These are phyloP conservation scores for Russula vinacea DNA, from an alignment of 768 basidiomycete genomes.

Conservation along the genomic window DNA sequence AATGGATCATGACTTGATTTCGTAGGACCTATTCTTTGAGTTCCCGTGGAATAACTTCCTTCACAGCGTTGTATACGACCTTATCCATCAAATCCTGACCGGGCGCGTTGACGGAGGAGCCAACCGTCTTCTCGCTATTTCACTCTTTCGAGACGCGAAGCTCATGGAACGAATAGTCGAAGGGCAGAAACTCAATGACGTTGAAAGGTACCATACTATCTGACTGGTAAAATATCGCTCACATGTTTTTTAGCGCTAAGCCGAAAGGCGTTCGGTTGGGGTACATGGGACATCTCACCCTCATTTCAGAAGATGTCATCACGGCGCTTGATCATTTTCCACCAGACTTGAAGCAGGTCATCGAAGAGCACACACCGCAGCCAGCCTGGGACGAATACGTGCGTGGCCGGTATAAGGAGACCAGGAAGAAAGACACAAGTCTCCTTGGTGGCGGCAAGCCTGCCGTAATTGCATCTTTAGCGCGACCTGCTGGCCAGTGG, in stretches of 20 bases:
- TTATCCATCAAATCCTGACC: slow-evolving; percentile 92
- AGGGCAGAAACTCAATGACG: slow-evolving; percentile 77
- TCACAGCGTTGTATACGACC: slow-evolving; percentile 93
- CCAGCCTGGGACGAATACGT: slow-evolving; percentile 90
- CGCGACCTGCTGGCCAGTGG: slow-evolving; percentile 45
- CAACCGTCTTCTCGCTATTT: slow-evolving; percentile 79
- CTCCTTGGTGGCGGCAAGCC: slow-evolving; percentile 87
- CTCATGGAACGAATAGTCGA: slow-evolving; percentile 85
- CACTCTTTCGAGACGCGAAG: slow-evolving; percentile 81
- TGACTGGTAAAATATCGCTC: slow-evolving; percentile 9
- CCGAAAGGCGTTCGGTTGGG: slow-evolving; percentile 80
- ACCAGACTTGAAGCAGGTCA: slow-evolving; percentile 61
- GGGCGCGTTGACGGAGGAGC: slow-evolving; percentile 78
- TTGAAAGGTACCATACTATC: slow-evolving; percentile 54
- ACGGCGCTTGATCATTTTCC: slow-evolving; percentile 87
- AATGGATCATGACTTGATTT: slow-evolving; percentile 18
- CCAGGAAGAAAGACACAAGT: slow-evolving; percentile 74
- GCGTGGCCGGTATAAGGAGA: slow-evolving; percentile 77
- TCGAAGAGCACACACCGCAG: slow-evolving; percentile 68
- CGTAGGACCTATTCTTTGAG: slow-evolving; percentile 89
- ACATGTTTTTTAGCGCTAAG: slow-evolving; percentile 48
- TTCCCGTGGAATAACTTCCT: slow-evolving; percentile 98
- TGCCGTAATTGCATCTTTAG: slow-evolving; percentile 38
- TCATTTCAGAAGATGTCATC: slow-evolving; percentile 94
- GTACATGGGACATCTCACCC: slow-evolving; percentile 95